These are phyloP conservation scores for Zelonia costaricensis DNA, from an alignment of 208 protist species.

Conservation along the genomic window DNA sequence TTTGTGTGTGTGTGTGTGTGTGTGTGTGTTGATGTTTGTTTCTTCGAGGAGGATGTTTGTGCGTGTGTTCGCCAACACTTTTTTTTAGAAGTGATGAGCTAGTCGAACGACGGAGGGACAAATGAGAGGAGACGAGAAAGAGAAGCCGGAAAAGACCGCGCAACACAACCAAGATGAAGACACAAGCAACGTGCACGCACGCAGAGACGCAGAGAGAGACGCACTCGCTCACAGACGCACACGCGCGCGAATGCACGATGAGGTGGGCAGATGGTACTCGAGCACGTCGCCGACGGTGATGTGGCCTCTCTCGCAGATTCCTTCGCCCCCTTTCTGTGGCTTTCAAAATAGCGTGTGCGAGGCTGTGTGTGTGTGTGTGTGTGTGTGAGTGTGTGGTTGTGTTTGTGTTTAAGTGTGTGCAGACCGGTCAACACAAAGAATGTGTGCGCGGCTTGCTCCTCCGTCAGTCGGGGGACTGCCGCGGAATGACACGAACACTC, in stretches of 20 bases:
- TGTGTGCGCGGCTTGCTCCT: not conserved
- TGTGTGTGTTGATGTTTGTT: not conserved
- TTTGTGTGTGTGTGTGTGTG: not conserved
- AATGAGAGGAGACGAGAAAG: slow-evolving; percentile 1
- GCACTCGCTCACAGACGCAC: not conserved
- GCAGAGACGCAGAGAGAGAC: no score
- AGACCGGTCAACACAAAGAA: not conserved
- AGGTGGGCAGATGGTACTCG: no score
- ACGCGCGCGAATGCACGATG: no score
- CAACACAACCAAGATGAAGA: slow-evolving; percentile 3
- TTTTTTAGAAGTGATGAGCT: not conserved
- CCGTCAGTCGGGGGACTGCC: not conserved
- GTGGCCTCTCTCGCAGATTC: no score
- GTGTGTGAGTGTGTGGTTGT: not conserved
- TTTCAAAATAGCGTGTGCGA: not conserved
- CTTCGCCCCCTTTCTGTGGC: not conserved
- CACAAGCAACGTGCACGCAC: not conserved
- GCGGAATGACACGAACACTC: not conserved
- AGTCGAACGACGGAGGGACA: not conserved
- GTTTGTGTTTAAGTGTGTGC: not conserved
- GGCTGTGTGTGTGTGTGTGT: not conserved
- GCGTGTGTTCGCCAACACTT: no score
- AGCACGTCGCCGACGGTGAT: no score
- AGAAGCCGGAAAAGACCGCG: not conserved
- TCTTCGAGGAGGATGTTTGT: no score